A percentile compares a stretch with the other conserved stretches of the same genome.
Evolutionary conservation across 1,139 yeast genomes (phyloP).

Genomic region (Debaryomycetaceae sp.): DNA sequence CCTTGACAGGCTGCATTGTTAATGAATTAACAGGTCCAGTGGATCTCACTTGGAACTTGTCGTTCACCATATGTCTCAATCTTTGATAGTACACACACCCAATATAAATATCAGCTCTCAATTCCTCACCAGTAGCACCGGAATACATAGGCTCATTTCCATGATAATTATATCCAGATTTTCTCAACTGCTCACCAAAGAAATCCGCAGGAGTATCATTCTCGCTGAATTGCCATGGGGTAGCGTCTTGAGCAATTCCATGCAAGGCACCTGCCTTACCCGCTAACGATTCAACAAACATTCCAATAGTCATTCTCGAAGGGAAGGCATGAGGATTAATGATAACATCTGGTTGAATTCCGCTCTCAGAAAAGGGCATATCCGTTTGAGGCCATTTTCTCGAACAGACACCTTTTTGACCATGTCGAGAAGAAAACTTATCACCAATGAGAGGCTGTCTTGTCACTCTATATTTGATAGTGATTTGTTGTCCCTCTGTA

Average conservation of each 20-base stretch:
- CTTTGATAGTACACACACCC: constrained; percentile 98
- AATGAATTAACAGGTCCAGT: constrained; percentile 97
- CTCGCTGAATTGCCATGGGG: constrained; percentile 95
- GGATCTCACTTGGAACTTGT: constrained; percentile 97
- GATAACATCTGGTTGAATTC: constrained; percentile 95
- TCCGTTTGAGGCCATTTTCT: constrained; percentile 97
- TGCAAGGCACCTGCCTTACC: constrained; percentile 98
- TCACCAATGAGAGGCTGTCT: constrained; percentile 96
- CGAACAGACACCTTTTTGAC: constrained; percentile 99
- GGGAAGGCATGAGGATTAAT: constrained; percentile 99
- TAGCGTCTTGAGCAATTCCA: constrained; percentile 95
- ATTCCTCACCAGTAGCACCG: constrained; percentile 97
- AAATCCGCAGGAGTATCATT: constrained; percentile 94
- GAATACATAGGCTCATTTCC: constrained; percentile 99
- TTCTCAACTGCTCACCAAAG: constrained; percentile 86
- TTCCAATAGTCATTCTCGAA: constrained; percentile 99
- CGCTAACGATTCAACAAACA: constrained; percentile 97
- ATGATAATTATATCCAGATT: constrained; percentile 93
- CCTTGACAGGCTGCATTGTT: constrained; percentile 99
- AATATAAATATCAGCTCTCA: constrained; percentile 90
- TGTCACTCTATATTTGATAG: constrained; percentile 87
- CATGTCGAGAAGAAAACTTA: constrained; percentile 97
- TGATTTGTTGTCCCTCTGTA: constrained; percentile 76
- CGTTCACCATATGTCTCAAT: constrained; percentile 99
- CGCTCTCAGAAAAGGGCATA: constrained; percentile 95